These are phyloP conservation scores for Fusarium sp. DNA, from an alignment of 2,329 filamentous ascomycete genomes.

Conservation along the genomic window DNA sequence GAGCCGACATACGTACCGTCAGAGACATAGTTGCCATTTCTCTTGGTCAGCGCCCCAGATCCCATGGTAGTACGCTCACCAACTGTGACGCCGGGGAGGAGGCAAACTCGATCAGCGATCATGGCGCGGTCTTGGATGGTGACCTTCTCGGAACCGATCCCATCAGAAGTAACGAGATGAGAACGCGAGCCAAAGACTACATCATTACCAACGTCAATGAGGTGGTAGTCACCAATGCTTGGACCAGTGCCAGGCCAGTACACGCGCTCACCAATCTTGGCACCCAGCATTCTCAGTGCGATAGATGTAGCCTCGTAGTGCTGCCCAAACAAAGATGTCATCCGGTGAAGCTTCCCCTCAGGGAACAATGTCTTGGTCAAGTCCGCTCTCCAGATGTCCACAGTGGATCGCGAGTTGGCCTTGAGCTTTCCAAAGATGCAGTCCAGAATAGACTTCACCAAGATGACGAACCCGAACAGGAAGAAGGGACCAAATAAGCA, in stretches of 20 bases:
- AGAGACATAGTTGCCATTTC: not conserved
- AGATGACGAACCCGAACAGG: not conserved
- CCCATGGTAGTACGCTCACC: not conserved
- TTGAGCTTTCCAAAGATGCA: not conserved
- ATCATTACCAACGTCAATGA: not conserved
- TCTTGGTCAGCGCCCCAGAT: not conserved
- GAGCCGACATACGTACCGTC: not conserved
- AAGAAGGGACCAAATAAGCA: constrained; percentile 1
- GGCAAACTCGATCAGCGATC: constrained; percentile 4
- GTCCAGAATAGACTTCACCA: not conserved
- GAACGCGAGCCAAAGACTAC: constrained; percentile 2
- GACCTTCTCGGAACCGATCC: not conserved
- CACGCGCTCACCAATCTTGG: not conserved
- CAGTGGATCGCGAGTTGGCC: not conserved
- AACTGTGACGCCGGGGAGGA: not conserved
- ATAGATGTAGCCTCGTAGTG: constrained; percentile 10
- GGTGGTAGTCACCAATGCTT: not conserved
- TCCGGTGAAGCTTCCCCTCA: not conserved
- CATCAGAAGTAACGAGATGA: not conserved
- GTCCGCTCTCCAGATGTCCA: not conserved
- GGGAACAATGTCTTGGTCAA: not conserved
- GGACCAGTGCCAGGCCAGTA: constrained; percentile 15
- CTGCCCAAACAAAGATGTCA: not conserved
- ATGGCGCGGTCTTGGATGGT: not conserved
- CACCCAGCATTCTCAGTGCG: not conserved